Evolutionary conservation across 257 asterid species (phyloP).

Genomic region (Paulownia fortunei): DNA sequence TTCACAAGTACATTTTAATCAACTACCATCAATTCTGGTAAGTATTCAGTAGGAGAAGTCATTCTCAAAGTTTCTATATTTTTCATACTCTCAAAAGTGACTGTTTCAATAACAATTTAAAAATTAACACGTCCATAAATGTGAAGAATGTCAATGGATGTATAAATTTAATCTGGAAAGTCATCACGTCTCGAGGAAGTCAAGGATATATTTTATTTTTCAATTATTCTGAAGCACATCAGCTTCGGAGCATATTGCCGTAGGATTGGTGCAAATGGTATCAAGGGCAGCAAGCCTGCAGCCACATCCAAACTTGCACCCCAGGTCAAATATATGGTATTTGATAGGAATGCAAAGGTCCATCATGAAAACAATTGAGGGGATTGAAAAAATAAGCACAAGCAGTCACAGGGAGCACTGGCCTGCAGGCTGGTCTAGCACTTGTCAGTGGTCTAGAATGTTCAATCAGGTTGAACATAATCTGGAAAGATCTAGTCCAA

Average conservation of each 20-base stretch:
- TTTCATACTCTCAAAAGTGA: background rate
- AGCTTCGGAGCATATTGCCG: background rate
- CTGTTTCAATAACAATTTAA: background rate
- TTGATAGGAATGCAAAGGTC: background rate
- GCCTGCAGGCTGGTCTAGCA: background rate
- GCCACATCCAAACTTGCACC: background rate
- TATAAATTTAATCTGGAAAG: conserved; percentile 2
- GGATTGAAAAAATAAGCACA: background rate
- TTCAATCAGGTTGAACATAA: background rate
- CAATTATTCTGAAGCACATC: background rate
- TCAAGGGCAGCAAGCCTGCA: background rate
- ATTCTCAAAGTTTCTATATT: background rate
- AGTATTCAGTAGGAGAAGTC: background rate
- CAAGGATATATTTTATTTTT: background rate
- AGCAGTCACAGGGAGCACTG: background rate
- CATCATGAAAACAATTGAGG: background rate
- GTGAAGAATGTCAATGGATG: conserved; percentile 14
- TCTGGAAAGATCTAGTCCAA: background rate
- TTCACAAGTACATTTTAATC: background rate
- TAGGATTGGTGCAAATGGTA: background rate
- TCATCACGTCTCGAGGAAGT: background rate
- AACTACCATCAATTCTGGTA: conserved; percentile 15
- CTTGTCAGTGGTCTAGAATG: background rate
- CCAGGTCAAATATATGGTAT: background rate
- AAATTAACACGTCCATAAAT: background rate